Evolutionary conservation across 148 eudicot species (phyloP).

Genomic region (Limonium bicolor): DNA sequence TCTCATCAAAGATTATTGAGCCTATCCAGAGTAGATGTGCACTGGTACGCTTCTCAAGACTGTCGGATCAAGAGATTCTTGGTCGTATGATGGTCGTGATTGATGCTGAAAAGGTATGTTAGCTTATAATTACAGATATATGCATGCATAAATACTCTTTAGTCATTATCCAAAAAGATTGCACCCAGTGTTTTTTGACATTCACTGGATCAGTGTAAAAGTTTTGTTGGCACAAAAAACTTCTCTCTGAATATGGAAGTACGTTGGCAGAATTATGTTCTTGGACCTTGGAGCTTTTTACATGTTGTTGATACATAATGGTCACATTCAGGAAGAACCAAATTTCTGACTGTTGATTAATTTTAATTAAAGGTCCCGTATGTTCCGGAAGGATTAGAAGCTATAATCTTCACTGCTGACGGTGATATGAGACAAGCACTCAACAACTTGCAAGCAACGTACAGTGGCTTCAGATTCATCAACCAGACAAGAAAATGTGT

Average conservation of each 20-base stretch:
- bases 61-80: conserved; percentile 96
- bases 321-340: too few species aligned
- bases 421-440: conserved; percentile 99
- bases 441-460: conserved; percentile 91
- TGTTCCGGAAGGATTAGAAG: conserved; percentile 87
- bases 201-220: too few species aligned
- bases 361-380: conserved; percentile 86
- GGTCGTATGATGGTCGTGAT: conserved; percentile 85
- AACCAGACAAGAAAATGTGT: conserved; percentile 97
- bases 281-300: too few species aligned
- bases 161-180: too few species aligned
- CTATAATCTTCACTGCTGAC: conserved; percentile 94
- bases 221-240: too few species aligned
- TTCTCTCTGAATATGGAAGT: too few species aligned
- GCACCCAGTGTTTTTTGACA: too few species aligned
- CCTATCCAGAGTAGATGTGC: conserved; percentile 99
- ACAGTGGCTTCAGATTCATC: conserved; percentile 86
- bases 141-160: too few species aligned
- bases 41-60: conserved; percentile 78
- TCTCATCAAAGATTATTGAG: conserved; percentile 84
- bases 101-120: conserved; percentile 87
- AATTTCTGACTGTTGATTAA: too few species aligned
- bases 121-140: too few species aligned
- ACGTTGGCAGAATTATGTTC: too few species aligned
- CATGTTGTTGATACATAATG: too few species aligned